A percentile compares a stretch with the other conserved stretches of the same genome.
These are phyloP conservation scores for Ananas comosus DNA, from an alignment of 176 grass and related monocot species.

Conservation along the genomic window DNA sequence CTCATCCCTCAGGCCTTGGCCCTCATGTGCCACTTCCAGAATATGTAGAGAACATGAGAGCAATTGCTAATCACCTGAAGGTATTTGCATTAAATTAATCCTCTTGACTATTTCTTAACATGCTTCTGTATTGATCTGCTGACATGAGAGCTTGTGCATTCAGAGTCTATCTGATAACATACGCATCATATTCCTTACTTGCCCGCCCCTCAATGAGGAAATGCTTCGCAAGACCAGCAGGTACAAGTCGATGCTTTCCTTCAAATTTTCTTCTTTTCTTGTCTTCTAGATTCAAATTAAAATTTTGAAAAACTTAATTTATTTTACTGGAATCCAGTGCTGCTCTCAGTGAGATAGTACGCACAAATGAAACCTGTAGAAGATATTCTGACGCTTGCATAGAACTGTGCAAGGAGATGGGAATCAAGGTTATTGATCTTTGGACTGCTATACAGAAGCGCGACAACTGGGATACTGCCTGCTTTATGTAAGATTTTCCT, in stretches of 20 bases:
- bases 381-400: slow-evolving; percentile 66
- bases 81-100: slow-evolving; percentile 21
- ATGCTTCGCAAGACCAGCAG: slow-evolving; percentile 36
- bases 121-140: not conserved
- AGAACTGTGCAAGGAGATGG: slow-evolving; percentile 63
- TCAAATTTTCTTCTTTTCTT: not conserved
- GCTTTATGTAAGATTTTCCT: slow-evolving; percentile 55
- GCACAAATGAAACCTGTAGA: slow-evolving; percentile 52
- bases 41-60: slow-evolving; percentile 74
- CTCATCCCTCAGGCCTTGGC: slow-evolving; percentile 57
- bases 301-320: not conserved
- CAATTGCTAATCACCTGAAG: slow-evolving; percentile 71
- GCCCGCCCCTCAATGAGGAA: slow-evolving; percentile 77
- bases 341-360: slow-evolving; percentile 42
- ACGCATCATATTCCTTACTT: slow-evolving; percentile 70
- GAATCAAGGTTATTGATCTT: slow-evolving; percentile 71
- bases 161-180: slow-evolving; percentile 61
- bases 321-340: slow-evolving; percentile 16
- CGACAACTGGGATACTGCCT: slow-evolving; percentile 49
- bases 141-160: slow-evolving; percentile 14
- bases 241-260: slow-evolving; percentile 3
- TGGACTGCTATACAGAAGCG: slow-evolving; percentile 57
- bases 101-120: not conserved
- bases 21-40: slow-evolving; percentile 79
- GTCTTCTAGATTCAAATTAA: not conserved